Percentiles rank a stretch among this genome's conserved stretches.
Conservation (phyloP, 2,329 filamentous ascomycete genomes). For the Fusarium subglutinans region DNA sequence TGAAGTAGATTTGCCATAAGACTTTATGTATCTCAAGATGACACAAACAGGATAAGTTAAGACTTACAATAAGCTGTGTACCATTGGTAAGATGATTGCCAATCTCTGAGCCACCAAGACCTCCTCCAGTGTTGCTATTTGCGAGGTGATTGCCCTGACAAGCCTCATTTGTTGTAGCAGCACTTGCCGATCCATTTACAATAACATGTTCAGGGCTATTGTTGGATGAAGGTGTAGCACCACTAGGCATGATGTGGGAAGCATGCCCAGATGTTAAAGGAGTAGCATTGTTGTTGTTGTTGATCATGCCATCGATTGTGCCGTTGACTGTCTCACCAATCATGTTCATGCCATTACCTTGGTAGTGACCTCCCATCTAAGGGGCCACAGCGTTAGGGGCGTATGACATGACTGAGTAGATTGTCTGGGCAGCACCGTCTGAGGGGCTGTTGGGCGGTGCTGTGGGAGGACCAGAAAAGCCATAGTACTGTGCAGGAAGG, state of each 20-base stretch:
- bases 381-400: slow-evolving; percentile 15
- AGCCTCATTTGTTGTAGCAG: neutral
- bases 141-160: neutral
- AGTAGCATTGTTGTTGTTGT: neutral
- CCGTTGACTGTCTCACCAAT: neutral
- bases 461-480: slow-evolving; percentile 3
- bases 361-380: slow-evolving; percentile 39
- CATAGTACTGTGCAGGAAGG: neutral
- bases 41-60: neutral
- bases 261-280: neutral
- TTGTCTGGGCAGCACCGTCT: neutral
- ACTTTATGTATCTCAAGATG: neutral
- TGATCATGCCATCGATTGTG: neutral
- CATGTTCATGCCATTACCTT: neutral
- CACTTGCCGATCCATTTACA: neutral
- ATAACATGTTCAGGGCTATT: neutral
- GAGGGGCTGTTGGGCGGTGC: slow-evolving; percentile 34
- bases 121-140: neutral
- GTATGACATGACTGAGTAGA: neutral
- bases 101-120: slow-evolving; percentile 1
- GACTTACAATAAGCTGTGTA: slow-evolving; percentile 21
- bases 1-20: neutral
- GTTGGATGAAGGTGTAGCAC: neutral
- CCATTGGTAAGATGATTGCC: slow-evolving; percentile 8
- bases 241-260: neutral